Evolutionary conservation across 441 rosid genomes (phyloP).

Genomic region (Euphorbia corollata): DNA sequence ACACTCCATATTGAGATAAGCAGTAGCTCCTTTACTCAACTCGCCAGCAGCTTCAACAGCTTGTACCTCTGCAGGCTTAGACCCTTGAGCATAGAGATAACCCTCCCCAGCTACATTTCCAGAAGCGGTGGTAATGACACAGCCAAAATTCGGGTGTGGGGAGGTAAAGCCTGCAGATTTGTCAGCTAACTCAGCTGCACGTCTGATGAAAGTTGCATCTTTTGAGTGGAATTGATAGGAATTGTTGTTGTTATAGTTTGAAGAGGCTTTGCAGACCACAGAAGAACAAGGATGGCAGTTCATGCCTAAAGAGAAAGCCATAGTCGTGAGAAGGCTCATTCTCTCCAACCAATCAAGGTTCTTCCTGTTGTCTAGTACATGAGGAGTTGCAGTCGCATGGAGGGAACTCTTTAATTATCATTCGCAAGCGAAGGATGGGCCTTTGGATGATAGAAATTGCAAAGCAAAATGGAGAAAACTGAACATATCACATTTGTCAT

Average conservation of each 20-base stretch:
- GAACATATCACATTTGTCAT: not conserved
- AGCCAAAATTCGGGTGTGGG: conserved; percentile 87
- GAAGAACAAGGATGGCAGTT: conserved; percentile 24
- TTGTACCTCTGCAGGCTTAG: conserved; percentile 60
- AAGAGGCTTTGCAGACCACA: conserved; percentile 30
- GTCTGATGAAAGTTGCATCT: conserved; percentile 48
- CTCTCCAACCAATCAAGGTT: not conserved
- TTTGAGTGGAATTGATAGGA: conserved; percentile 25
- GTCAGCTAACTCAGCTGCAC: conserved; percentile 63
- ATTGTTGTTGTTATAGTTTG: conserved; percentile 9
- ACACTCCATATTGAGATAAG: conserved; percentile 81
- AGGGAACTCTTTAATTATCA: not conserved
- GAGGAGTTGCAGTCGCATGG: not conserved
- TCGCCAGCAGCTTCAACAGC: conserved; percentile 67
- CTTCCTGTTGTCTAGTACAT: conserved; percentile 2
- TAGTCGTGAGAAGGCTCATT: conserved; percentile 1
- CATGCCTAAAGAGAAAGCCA: conserved; percentile 37
- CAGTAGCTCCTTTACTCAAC: conserved; percentile 51
- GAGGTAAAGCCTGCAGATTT: conserved; percentile 71
- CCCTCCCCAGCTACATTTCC: conserved; percentile 71
- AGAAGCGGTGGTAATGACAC: conserved; percentile 46
- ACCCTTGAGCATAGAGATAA: conserved; percentile 72
- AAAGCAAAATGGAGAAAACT: not conserved
- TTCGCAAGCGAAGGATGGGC: not conserved
- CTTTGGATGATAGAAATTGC: not conserved